phyloP scores from a whole-genome alignment of 345 rosid genomes.

The Eucalyptus caleyi region DNA sequence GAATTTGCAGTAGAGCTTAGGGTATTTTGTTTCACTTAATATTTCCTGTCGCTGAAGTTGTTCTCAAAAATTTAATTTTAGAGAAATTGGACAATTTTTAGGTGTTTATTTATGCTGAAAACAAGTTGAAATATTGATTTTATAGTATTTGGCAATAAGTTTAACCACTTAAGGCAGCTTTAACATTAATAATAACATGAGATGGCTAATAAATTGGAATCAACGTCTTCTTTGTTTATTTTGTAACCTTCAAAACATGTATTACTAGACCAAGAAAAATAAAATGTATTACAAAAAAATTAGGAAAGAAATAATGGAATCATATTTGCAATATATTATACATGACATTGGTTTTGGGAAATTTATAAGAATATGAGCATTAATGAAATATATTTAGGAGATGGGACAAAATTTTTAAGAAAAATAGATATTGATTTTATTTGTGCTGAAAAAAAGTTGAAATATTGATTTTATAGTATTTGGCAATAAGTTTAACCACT shows the following conservation, averaged over 20 bases:
- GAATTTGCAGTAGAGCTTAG: neutral
- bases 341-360: neutral
- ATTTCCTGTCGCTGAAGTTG: neutral
- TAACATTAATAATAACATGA: neutral
- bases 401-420: neutral
- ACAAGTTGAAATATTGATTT: neutral
- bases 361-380: neutral
- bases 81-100: neutral
- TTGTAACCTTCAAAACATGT: no score
- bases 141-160: neutral
- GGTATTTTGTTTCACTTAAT: neutral
- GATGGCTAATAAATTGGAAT: accelerated
- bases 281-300: no score
- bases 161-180: neutral
- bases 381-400: neutral
- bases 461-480: neutral
- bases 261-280: no score
- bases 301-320: no score
- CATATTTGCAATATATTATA: no score
- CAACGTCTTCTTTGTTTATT: no score
- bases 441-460: neutral
- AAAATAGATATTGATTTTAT: neutral
- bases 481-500: neutral
- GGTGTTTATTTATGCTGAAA: neutral
- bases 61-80: neutral